These are phyloP conservation scores for Colletotrichum sp. DNA, from an alignment of 2,329 filamentous ascomycete genomes.

Conservation along the genomic window DNA sequence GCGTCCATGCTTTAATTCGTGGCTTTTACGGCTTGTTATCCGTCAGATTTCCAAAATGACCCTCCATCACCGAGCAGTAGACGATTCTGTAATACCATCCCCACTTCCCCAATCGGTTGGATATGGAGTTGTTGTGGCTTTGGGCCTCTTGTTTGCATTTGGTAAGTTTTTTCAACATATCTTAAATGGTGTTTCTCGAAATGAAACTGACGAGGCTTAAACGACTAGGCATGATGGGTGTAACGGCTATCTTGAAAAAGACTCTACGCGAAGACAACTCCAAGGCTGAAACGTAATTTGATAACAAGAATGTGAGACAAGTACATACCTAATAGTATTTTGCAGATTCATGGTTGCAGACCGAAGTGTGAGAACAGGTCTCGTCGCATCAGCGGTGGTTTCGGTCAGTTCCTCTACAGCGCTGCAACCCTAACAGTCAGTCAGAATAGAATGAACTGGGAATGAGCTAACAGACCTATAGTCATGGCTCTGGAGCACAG, in stretches of 20 bases:
- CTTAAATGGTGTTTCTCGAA: conserved; percentile 20
- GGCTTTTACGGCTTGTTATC: neutral
- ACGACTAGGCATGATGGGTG: conserved; percentile 49
- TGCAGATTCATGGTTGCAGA: conserved; percentile 57
- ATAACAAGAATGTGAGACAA: too few species aligned
- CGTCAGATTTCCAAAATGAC: neutral
- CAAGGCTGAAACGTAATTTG: conserved; percentile 50
- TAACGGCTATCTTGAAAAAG: conserved; percentile 50
- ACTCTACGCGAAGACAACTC: conserved; percentile 56
- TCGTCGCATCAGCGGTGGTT: conserved; percentile 58
- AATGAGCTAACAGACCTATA: neutral
- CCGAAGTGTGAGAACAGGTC: conserved; percentile 51
- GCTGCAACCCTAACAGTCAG: neutral
- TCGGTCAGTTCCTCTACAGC: conserved; percentile 29
- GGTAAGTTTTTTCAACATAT: neutral
- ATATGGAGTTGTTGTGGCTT: neutral
- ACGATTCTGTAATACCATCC: neutral
- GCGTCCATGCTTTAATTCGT: neutral
- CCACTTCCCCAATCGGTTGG: conserved; percentile 3
- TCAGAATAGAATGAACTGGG: neutral
- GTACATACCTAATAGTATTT: neutral
- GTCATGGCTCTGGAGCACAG: conserved; percentile 60
- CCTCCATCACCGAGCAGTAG: neutral
- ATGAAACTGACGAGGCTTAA: conserved; percentile 36
- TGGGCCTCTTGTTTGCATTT: neutral